phyloP scores from a whole-genome alignment of 352 stramenopile genomes.

The Pythium scleroteichum region DNA sequence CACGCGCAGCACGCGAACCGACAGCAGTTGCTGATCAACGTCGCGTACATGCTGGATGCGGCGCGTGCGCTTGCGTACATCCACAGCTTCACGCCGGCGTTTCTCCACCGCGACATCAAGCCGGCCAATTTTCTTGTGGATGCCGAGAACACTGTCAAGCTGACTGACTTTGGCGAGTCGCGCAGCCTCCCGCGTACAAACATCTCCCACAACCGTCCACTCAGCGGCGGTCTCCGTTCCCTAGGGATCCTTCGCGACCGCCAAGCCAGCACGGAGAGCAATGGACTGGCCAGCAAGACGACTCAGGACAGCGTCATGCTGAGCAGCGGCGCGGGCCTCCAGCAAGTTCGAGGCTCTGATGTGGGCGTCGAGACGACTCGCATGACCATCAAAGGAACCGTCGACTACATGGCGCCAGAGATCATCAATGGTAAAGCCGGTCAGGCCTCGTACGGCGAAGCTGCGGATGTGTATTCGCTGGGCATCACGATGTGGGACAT shows the following conservation, averaged over 20 bases:
- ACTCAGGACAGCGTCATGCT: conserved; percentile 7
- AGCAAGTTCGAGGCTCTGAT: conserved; percentile 9
- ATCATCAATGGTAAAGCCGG: conserved; percentile 72
- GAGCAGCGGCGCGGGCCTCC: conserved; percentile 14
- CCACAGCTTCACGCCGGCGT: conserved; percentile 48
- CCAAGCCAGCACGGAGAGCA: conserved; percentile 4
- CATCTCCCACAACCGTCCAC: conserved; percentile 30
- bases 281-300: neutral
- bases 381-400: conserved; percentile 73
- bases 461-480: conserved; percentile 74
- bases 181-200: conserved; percentile 32
- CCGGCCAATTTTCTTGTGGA: conserved; percentile 64
- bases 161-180: conserved; percentile 63
- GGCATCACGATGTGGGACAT: conserved; percentile 83
- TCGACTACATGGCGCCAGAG: conserved; percentile 84
- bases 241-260: conserved; percentile 12
- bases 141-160: conserved; percentile 35
- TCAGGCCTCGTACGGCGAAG: conserved; percentile 54
- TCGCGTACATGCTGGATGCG: conserved; percentile 49
- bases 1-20: conserved; percentile 13
- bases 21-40: conserved; percentile 34
- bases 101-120: conserved; percentile 58
- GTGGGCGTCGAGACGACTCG: conserved; percentile 4
- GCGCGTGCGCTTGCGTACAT: conserved; percentile 44
- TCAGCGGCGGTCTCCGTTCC: conserved; percentile 3